Percentiles rank a stretch among this genome's conserved stretches.
Conservation (phyloP, 1,284 basidiomycete genomes). For the Marasmius fiardii region DNA sequence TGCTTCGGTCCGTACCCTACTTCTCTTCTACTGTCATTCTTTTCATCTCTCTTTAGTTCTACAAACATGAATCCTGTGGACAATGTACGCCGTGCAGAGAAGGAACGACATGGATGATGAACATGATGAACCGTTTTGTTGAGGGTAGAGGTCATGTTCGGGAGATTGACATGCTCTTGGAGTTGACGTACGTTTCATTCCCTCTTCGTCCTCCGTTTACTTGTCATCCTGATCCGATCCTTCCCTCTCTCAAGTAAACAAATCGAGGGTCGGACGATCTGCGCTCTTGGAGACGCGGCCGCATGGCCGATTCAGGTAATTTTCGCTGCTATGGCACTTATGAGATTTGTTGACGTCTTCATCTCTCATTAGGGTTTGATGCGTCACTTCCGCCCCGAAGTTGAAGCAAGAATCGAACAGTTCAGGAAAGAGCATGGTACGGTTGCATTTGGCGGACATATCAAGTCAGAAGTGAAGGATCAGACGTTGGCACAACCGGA, state of each 20-base stretch:
- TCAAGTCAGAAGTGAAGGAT: slow-evolving; percentile 72
- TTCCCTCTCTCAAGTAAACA: slow-evolving; percentile 69
- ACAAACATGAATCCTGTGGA: slow-evolving; percentile 98
- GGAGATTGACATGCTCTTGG: slow-evolving; percentile 97
- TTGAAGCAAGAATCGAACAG: slow-evolving; percentile 81
- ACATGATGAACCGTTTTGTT: slow-evolving; percentile 95
- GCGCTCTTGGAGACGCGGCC: slow-evolving; percentile 94
- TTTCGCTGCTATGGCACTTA: background rate
- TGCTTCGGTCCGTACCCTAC: slow-evolving; percentile 56
- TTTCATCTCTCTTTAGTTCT: slow-evolving; percentile 55
- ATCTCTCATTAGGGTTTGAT: slow-evolving; percentile 61
- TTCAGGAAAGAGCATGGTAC: slow-evolving; percentile 81
- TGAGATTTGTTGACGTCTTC: background rate
- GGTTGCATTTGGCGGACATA: slow-evolving; percentile 86
- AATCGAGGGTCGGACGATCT: slow-evolving; percentile 95
- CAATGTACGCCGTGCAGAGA: slow-evolving; percentile 98
- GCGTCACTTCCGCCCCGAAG: slow-evolving; percentile 94
- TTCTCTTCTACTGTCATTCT: slow-evolving; percentile 5
- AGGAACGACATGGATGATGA: slow-evolving; percentile 98
- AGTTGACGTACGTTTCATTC: slow-evolving; percentile 77
- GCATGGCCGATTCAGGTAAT: slow-evolving; percentile 90
- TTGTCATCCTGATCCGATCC: slow-evolving; percentile 13
- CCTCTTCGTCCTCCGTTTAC: slow-evolving; percentile 4
- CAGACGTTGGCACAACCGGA: slow-evolving; percentile 73
- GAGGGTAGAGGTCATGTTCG: slow-evolving; percentile 87